A percentile compares a stretch with the other conserved stretches of the same genome.
Conservation (phyloP, 2,329 filamentous ascomycete genomes). For the Microthyrium microscopicum region DNA sequence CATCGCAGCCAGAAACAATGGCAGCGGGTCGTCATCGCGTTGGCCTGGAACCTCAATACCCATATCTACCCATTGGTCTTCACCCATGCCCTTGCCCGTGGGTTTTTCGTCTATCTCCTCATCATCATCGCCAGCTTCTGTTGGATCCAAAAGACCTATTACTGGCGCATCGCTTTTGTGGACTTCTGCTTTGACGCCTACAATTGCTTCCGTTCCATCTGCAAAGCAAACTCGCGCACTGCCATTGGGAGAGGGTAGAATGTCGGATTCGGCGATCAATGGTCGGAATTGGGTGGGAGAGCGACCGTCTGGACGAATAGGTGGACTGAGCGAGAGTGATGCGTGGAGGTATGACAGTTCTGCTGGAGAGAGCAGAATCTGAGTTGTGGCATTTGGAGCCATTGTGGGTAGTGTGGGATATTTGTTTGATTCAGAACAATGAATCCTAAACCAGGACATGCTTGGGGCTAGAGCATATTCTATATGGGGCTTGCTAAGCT, state of each 20-base stretch:
- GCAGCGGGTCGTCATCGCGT: conserved; percentile 78
- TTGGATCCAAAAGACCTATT: conserved; percentile 15
- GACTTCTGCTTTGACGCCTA: conserved; percentile 89
- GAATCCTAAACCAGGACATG: no score
- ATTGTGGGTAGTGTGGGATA: background rate
- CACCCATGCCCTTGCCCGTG: conserved; percentile 20
- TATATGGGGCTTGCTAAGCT: no score
- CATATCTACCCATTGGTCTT: conserved; percentile 72
- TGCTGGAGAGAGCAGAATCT: conserved; percentile 71
- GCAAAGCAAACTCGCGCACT: conserved; percentile 87
- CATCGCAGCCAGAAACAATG: conserved; percentile 77
- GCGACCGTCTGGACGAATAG: conserved; percentile 80
- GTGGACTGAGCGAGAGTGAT: conserved; percentile 64
- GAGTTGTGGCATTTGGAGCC: conserved; percentile 28
- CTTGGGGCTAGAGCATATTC: no score
- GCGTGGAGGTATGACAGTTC: conserved; percentile 91
- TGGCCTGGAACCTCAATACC: conserved; percentile 81
- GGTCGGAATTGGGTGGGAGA: conserved; percentile 75
- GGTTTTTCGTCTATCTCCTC: conserved; percentile 16
- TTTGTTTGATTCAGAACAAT: no score
- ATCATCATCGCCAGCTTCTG: conserved; percentile 21
- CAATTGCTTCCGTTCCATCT: conserved; percentile 89
- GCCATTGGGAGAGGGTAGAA: conserved; percentile 78
- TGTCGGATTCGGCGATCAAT: conserved; percentile 73
- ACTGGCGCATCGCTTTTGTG: conserved; percentile 45